A percentile compares a stretch with the other conserved stretches of the same genome.
Evolutionary conservation across 2,329 filamentous ascomycete genomes (phyloP).

Genomic region (Aspergillus phoenicis): DNA sequence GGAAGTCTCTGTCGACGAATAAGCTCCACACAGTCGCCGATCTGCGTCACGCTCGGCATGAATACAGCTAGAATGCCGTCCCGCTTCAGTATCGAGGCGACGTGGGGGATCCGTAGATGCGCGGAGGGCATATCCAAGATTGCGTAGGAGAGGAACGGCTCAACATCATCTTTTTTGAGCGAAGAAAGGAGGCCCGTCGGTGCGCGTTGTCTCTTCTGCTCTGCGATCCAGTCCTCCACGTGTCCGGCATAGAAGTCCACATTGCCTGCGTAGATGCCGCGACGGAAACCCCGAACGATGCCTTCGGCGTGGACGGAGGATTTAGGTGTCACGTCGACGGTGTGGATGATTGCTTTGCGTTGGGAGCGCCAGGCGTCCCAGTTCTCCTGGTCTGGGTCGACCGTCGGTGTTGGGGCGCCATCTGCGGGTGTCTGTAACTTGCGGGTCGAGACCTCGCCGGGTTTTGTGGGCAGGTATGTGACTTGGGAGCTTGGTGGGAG

Average conservation of each 20-base stretch:
- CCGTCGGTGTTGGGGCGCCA: conserved; percentile 6
- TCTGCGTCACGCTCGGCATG: conserved; percentile 77
- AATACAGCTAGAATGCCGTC: conserved; percentile 71
- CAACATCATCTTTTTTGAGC: conserved; percentile 21
- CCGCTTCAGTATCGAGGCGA: conserved; percentile 58
- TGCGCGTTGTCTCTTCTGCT: conserved; percentile 50
- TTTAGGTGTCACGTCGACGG: conserved; percentile 65
- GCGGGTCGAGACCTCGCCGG: conserved; percentile 9
- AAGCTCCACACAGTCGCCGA: conserved; percentile 63
- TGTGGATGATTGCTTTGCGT: conserved; percentile 72
- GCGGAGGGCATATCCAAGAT: conserved; percentile 73
- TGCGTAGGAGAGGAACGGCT: conserved; percentile 70
- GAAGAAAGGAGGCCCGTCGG: conserved; percentile 22
- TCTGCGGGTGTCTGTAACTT: conserved; percentile 9
- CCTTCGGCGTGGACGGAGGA: conserved; percentile 67
- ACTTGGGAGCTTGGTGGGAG: conserved; percentile 42
- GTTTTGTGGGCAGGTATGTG: conserved; percentile 27
- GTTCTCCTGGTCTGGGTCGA: conserved; percentile 33
- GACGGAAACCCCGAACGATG: conserved; percentile 67
- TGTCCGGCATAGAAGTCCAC: conserved; percentile 74
- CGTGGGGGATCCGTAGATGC: conserved; percentile 52
- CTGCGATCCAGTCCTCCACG: conserved; percentile 64
- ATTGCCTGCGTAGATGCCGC: conserved; percentile 69
- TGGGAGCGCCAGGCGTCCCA: conserved; percentile 52
- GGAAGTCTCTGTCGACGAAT: conserved; percentile 59